phyloP scores from a whole-genome alignment of 2,329 filamentous ascomycete genomes.

The Septoria petroselini region DNA sequence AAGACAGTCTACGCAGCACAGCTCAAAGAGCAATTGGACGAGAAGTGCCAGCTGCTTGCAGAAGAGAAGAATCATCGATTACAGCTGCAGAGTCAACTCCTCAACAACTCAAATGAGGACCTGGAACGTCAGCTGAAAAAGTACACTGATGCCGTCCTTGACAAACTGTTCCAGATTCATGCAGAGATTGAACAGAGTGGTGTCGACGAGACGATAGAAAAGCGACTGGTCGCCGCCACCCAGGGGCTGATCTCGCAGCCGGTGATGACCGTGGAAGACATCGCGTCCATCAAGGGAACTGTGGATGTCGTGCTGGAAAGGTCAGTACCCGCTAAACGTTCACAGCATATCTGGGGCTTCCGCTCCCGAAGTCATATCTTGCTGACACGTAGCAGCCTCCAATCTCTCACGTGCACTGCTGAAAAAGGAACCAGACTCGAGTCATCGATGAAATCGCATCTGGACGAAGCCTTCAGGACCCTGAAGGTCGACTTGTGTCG shows the following conservation, averaged over 20 bases:
- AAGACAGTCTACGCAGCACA: slow-evolving; percentile 9
- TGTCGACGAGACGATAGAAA: slow-evolving; percentile 10
- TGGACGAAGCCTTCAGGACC: slow-evolving; percentile 23
- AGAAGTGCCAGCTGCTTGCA: slow-evolving; percentile 23
- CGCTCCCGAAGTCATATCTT: background rate
- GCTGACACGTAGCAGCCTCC: slow-evolving; percentile 2
- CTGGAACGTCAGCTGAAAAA: slow-evolving; percentile 19
- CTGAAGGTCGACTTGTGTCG: slow-evolving; percentile 24
- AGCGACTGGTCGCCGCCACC: slow-evolving; percentile 22
- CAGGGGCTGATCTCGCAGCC: slow-evolving; percentile 24
- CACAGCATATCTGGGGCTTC: background rate
- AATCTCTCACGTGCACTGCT: background rate
- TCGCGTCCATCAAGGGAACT: slow-evolving; percentile 23
- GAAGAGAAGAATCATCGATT: slow-evolving; percentile 29
- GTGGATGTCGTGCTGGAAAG: slow-evolving; percentile 23
- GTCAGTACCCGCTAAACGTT: slow-evolving; percentile 8
- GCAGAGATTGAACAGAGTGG: slow-evolving; percentile 14
- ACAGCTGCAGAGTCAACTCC: slow-evolving; percentile 26
- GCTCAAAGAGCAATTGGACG: slow-evolving; percentile 26
- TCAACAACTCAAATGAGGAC: slow-evolving; percentile 11
- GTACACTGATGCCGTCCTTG: slow-evolving; percentile 20
- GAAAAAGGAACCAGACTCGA: background rate
- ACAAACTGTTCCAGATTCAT: slow-evolving; percentile 30
- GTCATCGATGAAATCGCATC: slow-evolving; percentile 9
- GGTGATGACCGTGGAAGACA: slow-evolving; percentile 19